These are phyloP conservation scores for Betula pendula DNA, from an alignment of 306 rosid genomes.

Conservation along the genomic window DNA sequence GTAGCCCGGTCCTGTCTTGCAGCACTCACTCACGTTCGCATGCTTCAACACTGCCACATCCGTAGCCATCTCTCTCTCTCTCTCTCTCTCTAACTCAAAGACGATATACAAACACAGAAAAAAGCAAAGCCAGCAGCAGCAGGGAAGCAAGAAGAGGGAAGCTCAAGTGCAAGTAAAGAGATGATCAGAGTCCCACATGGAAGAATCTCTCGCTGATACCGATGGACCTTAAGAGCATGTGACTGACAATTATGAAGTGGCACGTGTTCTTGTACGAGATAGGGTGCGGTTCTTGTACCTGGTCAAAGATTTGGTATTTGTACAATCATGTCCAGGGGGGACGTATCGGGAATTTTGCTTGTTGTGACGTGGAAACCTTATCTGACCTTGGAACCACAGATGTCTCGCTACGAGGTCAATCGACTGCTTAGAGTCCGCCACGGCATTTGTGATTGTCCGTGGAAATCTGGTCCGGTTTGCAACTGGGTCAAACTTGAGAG, in stretches of 20 bases:
- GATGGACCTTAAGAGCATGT: neutral
- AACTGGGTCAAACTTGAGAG: too few species aligned
- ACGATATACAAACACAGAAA: too few species aligned
- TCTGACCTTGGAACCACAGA: neutral
- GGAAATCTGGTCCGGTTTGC: neutral
- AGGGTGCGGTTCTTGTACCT: too few species aligned
- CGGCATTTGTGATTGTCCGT: neutral
- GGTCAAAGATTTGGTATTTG: neutral
- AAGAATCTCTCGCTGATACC: neutral
- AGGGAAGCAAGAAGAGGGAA: neutral
- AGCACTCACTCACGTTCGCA: slow-evolving; percentile 37
- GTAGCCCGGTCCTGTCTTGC: slow-evolving; percentile 80
- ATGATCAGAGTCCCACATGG: neutral
- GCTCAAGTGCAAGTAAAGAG: neutral
- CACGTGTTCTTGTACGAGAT: too few species aligned
- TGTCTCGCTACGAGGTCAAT: too few species aligned
- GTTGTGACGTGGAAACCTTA: neutral
- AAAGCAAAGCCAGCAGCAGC: neutral
- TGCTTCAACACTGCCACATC: slow-evolving; percentile 18
- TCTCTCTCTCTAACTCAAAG: slow-evolving; percentile 1
- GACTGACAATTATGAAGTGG: too few species aligned
- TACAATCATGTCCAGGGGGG: slow-evolving; percentile 27
- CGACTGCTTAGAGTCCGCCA: too few species aligned
- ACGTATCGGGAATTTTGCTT: slow-evolving; percentile 15
- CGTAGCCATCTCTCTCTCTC: slow-evolving; percentile 36